Evolutionary conservation across 441 rosid genomes (phyloP).

Genomic region (Eugenia klotzschiana): DNA sequence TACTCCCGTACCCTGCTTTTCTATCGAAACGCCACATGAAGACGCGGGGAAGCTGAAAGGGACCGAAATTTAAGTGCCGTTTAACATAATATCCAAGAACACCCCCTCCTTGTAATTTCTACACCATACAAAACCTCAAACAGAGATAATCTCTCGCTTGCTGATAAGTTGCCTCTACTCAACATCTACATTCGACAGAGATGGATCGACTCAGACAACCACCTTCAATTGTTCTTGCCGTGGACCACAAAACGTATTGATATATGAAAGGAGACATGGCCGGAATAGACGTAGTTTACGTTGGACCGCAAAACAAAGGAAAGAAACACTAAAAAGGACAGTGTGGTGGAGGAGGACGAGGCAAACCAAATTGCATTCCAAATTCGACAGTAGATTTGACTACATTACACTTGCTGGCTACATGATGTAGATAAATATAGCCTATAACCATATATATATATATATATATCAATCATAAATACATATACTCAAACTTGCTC

Average conservation of each 20-base stretch:
- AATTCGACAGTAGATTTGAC: not conserved
- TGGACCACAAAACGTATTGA: not conserved
- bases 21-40: no score
- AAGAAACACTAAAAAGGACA: not conserved
- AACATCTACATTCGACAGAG: not conserved
- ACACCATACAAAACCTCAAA: not conserved
- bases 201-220: no score
- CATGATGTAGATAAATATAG: not conserved
- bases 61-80: no score
- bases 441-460: not conserved
- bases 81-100: not conserved
- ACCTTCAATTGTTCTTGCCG: not conserved
- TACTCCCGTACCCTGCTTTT: not conserved
- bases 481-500: not conserved
- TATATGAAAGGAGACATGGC: not conserved
- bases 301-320: not conserved
- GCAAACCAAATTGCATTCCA: not conserved
- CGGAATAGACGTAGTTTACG: not conserved
- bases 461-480: not conserved
- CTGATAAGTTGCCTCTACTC: not conserved
- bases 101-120: not conserved
- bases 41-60: no score
- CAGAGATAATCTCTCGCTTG: no score
- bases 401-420: not conserved
- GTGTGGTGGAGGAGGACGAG: not conserved